phyloP scores from a whole-genome alignment of 768 basidiomycete genomes.

The Suillus fuscotomentosus region DNA sequence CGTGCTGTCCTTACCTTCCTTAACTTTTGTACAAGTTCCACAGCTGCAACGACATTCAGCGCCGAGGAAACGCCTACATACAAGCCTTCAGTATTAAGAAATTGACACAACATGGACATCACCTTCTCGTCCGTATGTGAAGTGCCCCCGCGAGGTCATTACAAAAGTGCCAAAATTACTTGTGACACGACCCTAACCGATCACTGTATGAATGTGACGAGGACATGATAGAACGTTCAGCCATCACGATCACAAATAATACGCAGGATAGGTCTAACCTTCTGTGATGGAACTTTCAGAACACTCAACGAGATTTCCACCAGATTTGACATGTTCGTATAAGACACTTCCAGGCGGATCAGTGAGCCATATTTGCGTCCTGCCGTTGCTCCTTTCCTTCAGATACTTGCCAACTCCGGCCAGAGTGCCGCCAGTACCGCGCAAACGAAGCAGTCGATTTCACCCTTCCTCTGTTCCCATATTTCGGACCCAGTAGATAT shows the following conservation, averaged over 20 bases:
- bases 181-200: slow-evolving; percentile 95
- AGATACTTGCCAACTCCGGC: slow-evolving; percentile 85
- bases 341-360: slow-evolving; percentile 96
- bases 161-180: slow-evolving; percentile 86
- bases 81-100: slow-evolving; percentile 88
- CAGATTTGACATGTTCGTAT: slow-evolving; percentile 76
- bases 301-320: slow-evolving; percentile 73
- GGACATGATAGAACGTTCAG: background rate
- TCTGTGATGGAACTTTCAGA: slow-evolving; percentile 89
- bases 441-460: slow-evolving; percentile 89
- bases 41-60: slow-evolving; percentile 91
- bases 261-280: slow-evolving; percentile 43
- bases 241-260: background rate
- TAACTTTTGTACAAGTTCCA: slow-evolving; percentile 79
- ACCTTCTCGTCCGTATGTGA: slow-evolving; percentile 82
- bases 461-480: slow-evolving; percentile 82
- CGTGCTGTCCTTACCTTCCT: slow-evolving; percentile 54
- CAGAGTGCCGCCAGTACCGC: slow-evolving; percentile 96
- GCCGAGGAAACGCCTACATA: slow-evolving; percentile 95
- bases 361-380: slow-evolving; percentile 88
- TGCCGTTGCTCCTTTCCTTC: slow-evolving; percentile 68
- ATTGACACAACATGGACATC: slow-evolving; percentile 89
- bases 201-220: slow-evolving; percentile 51
- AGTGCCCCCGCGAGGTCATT: slow-evolving; percentile 78
- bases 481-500: slow-evolving; percentile 93